Conservation (phyloP, 305 asterid species). For the Fraxinus ornus region DNA sequence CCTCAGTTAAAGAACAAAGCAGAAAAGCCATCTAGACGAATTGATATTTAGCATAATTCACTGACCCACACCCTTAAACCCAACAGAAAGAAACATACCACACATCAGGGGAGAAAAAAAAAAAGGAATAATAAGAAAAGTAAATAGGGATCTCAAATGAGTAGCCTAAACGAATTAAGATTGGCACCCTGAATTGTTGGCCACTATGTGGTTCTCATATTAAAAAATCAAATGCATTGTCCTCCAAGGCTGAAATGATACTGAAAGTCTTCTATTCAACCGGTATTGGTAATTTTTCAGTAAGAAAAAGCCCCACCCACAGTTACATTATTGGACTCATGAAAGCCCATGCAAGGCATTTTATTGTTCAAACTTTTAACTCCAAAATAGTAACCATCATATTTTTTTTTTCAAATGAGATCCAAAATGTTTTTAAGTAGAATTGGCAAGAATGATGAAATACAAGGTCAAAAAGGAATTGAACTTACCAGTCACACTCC, state of each 20-base stretch:
- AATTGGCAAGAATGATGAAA: conserved; percentile 1
- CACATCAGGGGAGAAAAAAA: neutral
- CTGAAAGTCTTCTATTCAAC: neutral
- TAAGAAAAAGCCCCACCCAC: neutral
- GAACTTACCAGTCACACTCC: conserved; percentile 94
- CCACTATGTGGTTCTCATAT: neutral
- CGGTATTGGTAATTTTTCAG: neutral
- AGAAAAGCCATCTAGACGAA: neutral
- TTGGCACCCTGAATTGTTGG: neutral
- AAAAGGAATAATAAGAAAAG: neutral
- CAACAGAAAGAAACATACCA: neutral
- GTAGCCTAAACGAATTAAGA: neutral
- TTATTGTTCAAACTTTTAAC: neutral
- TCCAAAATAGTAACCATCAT: neutral
- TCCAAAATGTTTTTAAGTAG: conserved; percentile 9
- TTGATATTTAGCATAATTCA: neutral
- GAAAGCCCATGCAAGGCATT: neutral
- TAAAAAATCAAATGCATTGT: neutral
- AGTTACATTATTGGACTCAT: neutral
- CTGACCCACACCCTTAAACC: neutral
- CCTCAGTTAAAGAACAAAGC: neutral
- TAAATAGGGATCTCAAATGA: neutral
- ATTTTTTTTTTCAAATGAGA: neutral
- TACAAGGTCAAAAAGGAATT: conserved; percentile 1
- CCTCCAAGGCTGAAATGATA: neutral